These are phyloP conservation scores for Malus orientalis DNA, from an alignment of 306 rosid species.

Conservation along the genomic window DNA sequence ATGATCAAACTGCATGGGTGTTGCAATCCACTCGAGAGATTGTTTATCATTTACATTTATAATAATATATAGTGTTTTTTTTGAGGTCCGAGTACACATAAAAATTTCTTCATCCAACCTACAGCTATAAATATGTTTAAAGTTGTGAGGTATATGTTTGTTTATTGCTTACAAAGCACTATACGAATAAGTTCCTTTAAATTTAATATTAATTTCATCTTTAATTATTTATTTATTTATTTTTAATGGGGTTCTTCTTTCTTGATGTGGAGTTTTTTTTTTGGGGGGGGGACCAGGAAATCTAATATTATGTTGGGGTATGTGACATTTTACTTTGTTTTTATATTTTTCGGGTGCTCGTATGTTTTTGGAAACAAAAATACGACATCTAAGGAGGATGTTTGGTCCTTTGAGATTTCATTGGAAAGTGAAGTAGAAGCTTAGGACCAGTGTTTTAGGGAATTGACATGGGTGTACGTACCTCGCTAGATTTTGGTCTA, in stretches of 20 bases:
- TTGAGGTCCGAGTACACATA: too few relatives aligned
- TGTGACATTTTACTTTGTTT: constrained; percentile 35
- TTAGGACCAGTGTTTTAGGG: not conserved
- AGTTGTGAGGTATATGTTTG: constrained; percentile 10
- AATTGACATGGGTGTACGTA: not conserved
- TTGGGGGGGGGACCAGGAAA: constrained; percentile 44
- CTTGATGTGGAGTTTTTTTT: not conserved
- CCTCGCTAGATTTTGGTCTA: not conserved
- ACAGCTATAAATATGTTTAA: constrained; percentile 15
- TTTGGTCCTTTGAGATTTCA: constrained; percentile 93
- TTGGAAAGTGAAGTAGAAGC: constrained; percentile 51
- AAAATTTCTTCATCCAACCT: constrained; percentile 6
- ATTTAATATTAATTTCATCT: not conserved
- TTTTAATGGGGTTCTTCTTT: not conserved
- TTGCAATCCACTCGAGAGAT: constrained; percentile 45
- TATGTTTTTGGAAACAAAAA: constrained; percentile 77
- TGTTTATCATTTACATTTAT: not conserved
- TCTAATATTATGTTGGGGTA: constrained; percentile 45
- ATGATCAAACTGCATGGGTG: constrained; percentile 36
- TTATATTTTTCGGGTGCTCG: constrained; percentile 72
- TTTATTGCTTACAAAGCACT: not conserved
- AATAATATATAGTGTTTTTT: not conserved
- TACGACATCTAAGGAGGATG: constrained; percentile 82
- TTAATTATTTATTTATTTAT: not conserved
- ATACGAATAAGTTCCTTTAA: not conserved